Conservation (phyloP, 176 grass and related monocot genomes). For the Paspalum notatum region DNA sequence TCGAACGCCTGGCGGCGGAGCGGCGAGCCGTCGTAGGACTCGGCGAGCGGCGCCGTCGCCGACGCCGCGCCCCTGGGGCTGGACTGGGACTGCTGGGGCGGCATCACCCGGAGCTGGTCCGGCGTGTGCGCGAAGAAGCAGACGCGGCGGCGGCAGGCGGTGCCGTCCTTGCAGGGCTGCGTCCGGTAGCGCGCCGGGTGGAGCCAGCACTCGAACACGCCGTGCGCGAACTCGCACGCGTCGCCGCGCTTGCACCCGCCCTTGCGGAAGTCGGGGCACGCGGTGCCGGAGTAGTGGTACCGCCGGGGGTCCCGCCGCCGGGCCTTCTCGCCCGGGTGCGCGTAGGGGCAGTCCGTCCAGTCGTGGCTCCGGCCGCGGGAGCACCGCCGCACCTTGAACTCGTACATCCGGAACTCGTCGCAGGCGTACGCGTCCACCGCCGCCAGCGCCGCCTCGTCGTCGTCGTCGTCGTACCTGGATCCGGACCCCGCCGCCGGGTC, state of each 20-base stretch:
- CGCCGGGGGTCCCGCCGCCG: constrained; percentile 62
- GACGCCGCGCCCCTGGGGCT: constrained; percentile 36
- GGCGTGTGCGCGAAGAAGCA: constrained; percentile 95
- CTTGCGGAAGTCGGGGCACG: constrained; percentile 74
- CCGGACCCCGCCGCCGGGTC: not conserved
- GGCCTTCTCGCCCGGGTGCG: constrained; percentile 75
- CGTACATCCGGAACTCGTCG: constrained; percentile 76
- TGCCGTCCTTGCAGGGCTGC: constrained; percentile 86
- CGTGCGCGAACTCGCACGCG: constrained; percentile 73
- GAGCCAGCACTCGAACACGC: constrained; percentile 91
- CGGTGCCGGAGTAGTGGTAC: constrained; percentile 65
- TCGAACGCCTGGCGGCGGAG: constrained; percentile 65
- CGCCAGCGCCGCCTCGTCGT: constrained; percentile 33
- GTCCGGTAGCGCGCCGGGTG: constrained; percentile 86
- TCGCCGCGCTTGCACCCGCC: constrained; percentile 73
- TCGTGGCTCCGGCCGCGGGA: constrained; percentile 61
- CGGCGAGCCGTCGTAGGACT: constrained; percentile 89
- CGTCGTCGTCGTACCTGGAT: constrained; percentile 25
- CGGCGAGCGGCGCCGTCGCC: constrained; percentile 33
- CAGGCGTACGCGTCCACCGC: constrained; percentile 70
- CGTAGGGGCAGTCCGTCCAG: constrained; percentile 75
- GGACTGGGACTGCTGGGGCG: constrained; percentile 22
- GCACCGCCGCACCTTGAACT: constrained; percentile 77
- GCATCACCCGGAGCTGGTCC: constrained; percentile 62
- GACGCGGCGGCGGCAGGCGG: constrained; percentile 68